A percentile compares a stretch with the other conserved stretches of the same genome.
These are phyloP conservation scores for Verticillium isaacii DNA, from an alignment of 2,329 filamentous ascomycete species.

Conservation along the genomic window DNA sequence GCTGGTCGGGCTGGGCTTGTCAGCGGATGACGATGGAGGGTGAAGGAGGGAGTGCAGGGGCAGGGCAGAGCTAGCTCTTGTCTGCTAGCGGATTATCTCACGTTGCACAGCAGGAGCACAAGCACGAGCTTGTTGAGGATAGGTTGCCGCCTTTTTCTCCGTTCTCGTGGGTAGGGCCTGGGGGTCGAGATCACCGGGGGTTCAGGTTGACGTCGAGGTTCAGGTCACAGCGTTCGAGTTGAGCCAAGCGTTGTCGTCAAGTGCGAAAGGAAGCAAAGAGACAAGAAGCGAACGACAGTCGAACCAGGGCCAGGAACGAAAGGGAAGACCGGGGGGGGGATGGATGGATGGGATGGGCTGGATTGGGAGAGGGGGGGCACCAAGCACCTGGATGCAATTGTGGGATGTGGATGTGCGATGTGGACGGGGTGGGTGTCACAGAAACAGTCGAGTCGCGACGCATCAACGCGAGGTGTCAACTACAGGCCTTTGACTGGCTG, in stretches of 20 bases:
- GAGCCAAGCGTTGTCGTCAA: background rate
- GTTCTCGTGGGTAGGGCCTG: background rate
- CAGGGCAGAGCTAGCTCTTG: constrained; percentile 8
- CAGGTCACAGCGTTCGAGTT: constrained; percentile 21
- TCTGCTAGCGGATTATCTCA: background rate
- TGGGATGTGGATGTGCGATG: background rate
- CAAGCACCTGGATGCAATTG: constrained; percentile 1
- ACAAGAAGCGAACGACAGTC: background rate
- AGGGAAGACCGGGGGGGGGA: background rate
- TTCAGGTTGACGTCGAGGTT: constrained; percentile 18
- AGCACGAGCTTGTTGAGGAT: background rate
- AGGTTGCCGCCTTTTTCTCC: background rate
- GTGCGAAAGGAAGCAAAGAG: background rate
- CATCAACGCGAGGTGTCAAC: background rate
- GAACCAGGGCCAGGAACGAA: background rate
- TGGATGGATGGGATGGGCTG: background rate
- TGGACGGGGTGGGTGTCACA: background rate
- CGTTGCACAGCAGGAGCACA: background rate
- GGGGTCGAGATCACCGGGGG: background rate
- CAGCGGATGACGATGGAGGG: constrained; percentile 4
- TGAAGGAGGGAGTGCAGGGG: constrained; percentile 19
- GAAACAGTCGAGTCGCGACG: background rate
- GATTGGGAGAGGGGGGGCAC: background rate
- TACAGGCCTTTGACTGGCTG: background rate
- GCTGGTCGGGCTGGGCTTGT: background rate